Evolutionary conservation across 352 stramenopile species (phyloP).

Genomic region (Elongisporangium anandrum): DNA sequence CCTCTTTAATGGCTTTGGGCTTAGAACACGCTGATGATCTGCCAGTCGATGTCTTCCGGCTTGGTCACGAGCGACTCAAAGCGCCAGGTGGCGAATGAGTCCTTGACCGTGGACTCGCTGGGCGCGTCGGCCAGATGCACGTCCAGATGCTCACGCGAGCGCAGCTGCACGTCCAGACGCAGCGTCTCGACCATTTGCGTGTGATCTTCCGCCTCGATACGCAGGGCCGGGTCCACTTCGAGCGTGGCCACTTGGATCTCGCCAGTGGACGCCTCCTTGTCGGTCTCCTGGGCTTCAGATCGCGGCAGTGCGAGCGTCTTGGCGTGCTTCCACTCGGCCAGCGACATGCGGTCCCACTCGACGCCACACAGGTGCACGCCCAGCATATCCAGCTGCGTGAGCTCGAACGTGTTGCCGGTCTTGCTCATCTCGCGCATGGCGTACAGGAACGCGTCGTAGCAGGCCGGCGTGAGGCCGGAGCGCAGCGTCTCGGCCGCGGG

Average conservation of each 20-base stretch:
- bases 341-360: slow-evolving; percentile 40
- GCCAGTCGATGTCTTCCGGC: slow-evolving; percentile 49
- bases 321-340: slow-evolving; percentile 38
- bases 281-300: background rate
- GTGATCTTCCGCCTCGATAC: slow-evolving; percentile 16
- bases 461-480: slow-evolving; percentile 15
- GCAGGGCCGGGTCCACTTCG: slow-evolving; percentile 6
- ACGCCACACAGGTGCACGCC: slow-evolving; percentile 38
- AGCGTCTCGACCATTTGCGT: slow-evolving; percentile 31
- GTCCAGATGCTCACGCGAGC: slow-evolving; percentile 36
- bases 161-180: slow-evolving; percentile 32
- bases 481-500: slow-evolving; percentile 30
- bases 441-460: slow-evolving; percentile 48
- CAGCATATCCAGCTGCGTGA: slow-evolving; percentile 49
- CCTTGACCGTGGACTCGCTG: slow-evolving; percentile 5
- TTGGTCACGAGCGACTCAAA: slow-evolving; percentile 49
- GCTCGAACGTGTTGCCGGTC: slow-evolving; percentile 35
- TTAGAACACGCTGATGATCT: slow-evolving; percentile 37
- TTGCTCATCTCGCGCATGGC: slow-evolving; percentile 51
- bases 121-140: slow-evolving; percentile 5
- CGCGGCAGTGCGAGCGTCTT: slow-evolving; percentile 17
- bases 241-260: slow-evolving; percentile 7
- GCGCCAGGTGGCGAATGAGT: slow-evolving; percentile 24
- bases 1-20: no score
- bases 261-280: background rate